Evolutionary conservation across 805 yeast species (phyloP), one percentile per base, ranked within the genome.

Genomic region (Ogataea paraovalis): DNA sequence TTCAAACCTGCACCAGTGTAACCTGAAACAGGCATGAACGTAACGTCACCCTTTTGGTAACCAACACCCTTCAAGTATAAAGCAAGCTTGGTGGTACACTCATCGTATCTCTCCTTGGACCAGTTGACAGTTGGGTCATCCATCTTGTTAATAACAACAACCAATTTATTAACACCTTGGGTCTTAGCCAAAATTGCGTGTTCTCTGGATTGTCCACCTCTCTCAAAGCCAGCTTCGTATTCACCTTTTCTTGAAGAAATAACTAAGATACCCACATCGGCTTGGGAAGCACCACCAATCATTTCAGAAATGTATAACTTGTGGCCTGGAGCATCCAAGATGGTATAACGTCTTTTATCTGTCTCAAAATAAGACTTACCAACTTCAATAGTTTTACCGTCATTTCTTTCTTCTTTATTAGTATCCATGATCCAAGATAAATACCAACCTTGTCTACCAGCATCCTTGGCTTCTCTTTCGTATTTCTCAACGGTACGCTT

Each of bases 271-370:
- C 99, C 99, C 49, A 92, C 94, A 73, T 94, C 99, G 32, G 99
- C 99, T 75, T 94, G 99, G 41, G 98, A 91, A 18, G 99, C 99
- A 70, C 99, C 99, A 62, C 98, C 98, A 76, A 94, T 94, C 99
- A 94, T 94, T 70, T 90, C 96, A 47, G 97, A 89, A 54, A 94
- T 97, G 67, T 94, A 94, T 89, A 94, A 86, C 75, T 94, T 94
- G 77, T 94, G 99, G 44, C 99, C 99, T 56, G 99, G 99, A 8
- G 99, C 99, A 70, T 94, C 99, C 68, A 94, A 81, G 58, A 94
- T 90, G 39, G 99, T 92, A 75, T 94, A 94, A 71, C 98, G 85
- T 75, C 99, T 86, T 75, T 88, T 90, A 27, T 91, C 98, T 50
- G 99, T 94, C 76, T 94, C 99, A 61, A 94, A 94, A 63, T 85